phyloP scores from a whole-genome alignment of 805 yeast species.

The Teunomyces stri region DNA sequence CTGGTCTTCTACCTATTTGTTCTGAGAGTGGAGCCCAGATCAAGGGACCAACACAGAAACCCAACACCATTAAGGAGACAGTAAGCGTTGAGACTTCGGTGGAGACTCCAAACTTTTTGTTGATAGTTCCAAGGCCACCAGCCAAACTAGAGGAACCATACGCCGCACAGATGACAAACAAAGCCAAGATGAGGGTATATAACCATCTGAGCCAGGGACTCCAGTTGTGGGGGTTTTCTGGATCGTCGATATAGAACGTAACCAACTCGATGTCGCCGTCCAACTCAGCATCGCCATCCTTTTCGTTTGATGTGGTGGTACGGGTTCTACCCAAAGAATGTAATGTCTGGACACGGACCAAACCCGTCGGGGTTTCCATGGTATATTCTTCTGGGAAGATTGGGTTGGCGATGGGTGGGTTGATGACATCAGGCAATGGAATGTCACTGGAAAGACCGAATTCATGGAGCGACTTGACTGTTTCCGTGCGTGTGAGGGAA shows the following conservation, averaged over 20 bases:
- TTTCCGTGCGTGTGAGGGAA: constrained; percentile 61
- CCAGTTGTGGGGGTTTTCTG: constrained; percentile 93
- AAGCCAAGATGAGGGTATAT: constrained; percentile 66
- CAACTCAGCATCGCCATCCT: constrained; percentile 10
- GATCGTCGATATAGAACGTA: constrained; percentile 75
- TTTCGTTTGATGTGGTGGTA: constrained; percentile 15
- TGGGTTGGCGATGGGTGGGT: constrained; percentile 52
- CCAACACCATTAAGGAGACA: constrained; percentile 85
- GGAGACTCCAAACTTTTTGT: constrained; percentile 65
- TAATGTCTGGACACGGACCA: constrained; percentile 77
- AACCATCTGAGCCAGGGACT: constrained; percentile 50
- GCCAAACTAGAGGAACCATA: constrained; percentile 91
- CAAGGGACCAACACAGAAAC: constrained; percentile 84
- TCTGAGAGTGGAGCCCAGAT: constrained; percentile 89
- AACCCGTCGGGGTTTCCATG: constrained; percentile 82
- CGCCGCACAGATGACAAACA: constrained; percentile 83
- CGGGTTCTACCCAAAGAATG: constrained; percentile 59
- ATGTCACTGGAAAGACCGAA: constrained; percentile 53
- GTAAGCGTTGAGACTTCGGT: constrained; percentile 75
- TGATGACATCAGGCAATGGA: constrained; percentile 51
- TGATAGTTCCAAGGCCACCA: constrained; percentile 73
- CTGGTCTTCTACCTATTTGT: constrained; percentile 81
- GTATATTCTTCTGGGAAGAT: constrained; percentile 93
- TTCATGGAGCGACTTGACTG: constrained; percentile 63
- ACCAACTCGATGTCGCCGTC: constrained; percentile 68